Conservation (phyloP, 257 asterid genomes). For the Capsicum baccatum region DNA sequence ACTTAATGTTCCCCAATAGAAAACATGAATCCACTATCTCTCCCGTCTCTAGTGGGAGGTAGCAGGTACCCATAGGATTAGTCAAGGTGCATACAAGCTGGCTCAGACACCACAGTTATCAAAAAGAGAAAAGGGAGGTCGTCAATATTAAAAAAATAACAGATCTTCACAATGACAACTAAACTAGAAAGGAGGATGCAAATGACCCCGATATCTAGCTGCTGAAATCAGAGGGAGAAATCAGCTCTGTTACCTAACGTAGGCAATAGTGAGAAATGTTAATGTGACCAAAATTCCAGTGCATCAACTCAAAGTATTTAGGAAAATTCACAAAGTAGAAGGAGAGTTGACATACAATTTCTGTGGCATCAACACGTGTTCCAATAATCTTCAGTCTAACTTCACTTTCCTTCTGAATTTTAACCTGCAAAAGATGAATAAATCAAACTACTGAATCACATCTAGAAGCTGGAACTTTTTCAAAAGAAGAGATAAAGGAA, state of each 20-base stretch:
- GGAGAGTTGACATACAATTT: slow-evolving; percentile 61
- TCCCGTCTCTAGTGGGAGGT: not conserved
- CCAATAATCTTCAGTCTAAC: slow-evolving; percentile 57
- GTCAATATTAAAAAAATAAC: not conserved
- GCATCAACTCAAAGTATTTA: not conserved
- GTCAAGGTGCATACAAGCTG: no score
- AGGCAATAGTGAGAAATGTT: not conserved
- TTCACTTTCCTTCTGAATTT: slow-evolving; percentile 55
- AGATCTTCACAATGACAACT: slow-evolving; percentile 9
- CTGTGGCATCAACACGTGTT: slow-evolving; percentile 72
- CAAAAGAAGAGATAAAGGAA: not conserved
- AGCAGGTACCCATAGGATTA: no score
- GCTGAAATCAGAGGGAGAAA: not conserved
- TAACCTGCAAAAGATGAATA: slow-evolving; percentile 39
- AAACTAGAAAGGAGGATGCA: not conserved
- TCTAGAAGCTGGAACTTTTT: not conserved
- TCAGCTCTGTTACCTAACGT: not conserved
- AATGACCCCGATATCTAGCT: not conserved
- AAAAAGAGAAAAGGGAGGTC: not conserved
- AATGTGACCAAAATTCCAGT: not conserved
- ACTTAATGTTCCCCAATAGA: no score
- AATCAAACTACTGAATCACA: not conserved
- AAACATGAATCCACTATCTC: not conserved
- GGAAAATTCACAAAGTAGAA: not conserved
- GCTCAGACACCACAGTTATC: no score